A percentile compares a stretch with the other conserved stretches of the same genome.
phyloP scores from a whole-genome alignment of 2,329 filamentous ascomycete genomes.

The Erysiphe neolycopersici region DNA sequence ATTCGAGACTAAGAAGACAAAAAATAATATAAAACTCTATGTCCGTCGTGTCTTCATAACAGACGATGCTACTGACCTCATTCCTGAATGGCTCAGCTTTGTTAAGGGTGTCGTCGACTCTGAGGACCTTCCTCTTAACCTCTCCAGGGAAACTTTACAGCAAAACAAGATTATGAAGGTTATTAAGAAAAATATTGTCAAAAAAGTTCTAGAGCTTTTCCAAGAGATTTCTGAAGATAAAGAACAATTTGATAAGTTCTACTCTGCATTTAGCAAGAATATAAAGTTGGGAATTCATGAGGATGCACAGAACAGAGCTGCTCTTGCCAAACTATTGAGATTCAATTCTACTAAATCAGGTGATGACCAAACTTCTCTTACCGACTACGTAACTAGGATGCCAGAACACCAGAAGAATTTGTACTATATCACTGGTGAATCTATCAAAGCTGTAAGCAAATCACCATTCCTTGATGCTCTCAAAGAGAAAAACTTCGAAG shows the following conservation, averaged over 20 bases:
- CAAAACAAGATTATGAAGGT: slow-evolving; percentile 99
- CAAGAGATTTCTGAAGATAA: slow-evolving; percentile 97
- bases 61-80: slow-evolving; percentile 94
- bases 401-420: slow-evolving; percentile 99
- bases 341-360: slow-evolving; percentile 98
- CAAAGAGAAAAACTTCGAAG: slow-evolving; percentile 98
- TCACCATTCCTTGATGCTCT: slow-evolving; percentile 97
- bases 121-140: slow-evolving; percentile 95
- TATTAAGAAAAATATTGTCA: slow-evolving; percentile 99
- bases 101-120: slow-evolving; percentile 99
- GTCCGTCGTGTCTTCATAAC: slow-evolving; percentile 99
- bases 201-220: slow-evolving; percentile 99
- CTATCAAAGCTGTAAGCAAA: slow-evolving; percentile 90
- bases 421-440: slow-evolving; percentile 99
- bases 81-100: slow-evolving; percentile 97
- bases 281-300: slow-evolving; percentile 99
- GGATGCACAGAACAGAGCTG: slow-evolving; percentile 85
- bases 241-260: slow-evolving; percentile 99
- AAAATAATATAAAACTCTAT: slow-evolving; percentile 99
- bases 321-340: slow-evolving; percentile 91
- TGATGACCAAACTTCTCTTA: slow-evolving; percentile 79
- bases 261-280: slow-evolving; percentile 98
- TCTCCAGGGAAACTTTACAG: slow-evolving; percentile 98
- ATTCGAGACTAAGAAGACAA: slow-evolving; percentile 99
- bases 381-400: slow-evolving; percentile 98